Evolutionary conservation across 495 filamentous ascomycete species (phyloP).

Genomic region (Sporormia fimetaria): DNA sequence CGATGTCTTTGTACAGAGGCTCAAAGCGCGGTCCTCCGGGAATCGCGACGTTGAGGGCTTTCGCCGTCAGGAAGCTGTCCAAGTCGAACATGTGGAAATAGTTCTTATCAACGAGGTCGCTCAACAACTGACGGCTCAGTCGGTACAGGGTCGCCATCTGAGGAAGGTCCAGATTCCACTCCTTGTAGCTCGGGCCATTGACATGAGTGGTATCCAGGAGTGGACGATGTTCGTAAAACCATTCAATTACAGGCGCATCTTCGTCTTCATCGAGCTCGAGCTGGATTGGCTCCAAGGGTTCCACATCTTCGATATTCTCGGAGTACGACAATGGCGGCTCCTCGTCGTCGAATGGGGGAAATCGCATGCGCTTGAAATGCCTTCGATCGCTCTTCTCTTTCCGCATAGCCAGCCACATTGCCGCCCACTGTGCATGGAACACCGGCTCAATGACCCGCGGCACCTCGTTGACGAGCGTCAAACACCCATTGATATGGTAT

Average conservation of each 20-base stretch:
- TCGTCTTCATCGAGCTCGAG: conserved; percentile 98
- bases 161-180: conserved; percentile 84
- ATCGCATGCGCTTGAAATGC: conserved; percentile 98
- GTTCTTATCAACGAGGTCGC: conserved; percentile 88
- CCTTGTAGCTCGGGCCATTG: conserved; percentile 93
- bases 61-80: conserved; percentile 90
- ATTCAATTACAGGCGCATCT: conserved; percentile 81
- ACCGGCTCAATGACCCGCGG: conserved; percentile 96
- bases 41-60: conserved; percentile 93
- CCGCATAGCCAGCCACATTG: conserved; percentile 98
- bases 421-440: conserved; percentile 98
- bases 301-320: conserved; percentile 97
- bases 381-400: conserved; percentile 93
- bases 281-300: conserved; percentile 95
- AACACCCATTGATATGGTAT: conserved; percentile 95
- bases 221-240: conserved; percentile 95
- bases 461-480: conserved; percentile 94
- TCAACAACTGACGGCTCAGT: conserved; percentile 80
- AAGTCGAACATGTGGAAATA: conserved; percentile 98
- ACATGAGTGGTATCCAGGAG: conserved; percentile 86
- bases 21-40: conserved; percentile 96
- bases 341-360: conserved; percentile 98
- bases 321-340: conserved; percentile 96
- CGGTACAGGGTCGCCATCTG: conserved; percentile 96
- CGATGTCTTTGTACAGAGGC: conserved; percentile 96